phyloP scores from a whole-genome alignment of 2,329 filamentous ascomycete species.

The Microdochium trichocladiopsis region DNA sequence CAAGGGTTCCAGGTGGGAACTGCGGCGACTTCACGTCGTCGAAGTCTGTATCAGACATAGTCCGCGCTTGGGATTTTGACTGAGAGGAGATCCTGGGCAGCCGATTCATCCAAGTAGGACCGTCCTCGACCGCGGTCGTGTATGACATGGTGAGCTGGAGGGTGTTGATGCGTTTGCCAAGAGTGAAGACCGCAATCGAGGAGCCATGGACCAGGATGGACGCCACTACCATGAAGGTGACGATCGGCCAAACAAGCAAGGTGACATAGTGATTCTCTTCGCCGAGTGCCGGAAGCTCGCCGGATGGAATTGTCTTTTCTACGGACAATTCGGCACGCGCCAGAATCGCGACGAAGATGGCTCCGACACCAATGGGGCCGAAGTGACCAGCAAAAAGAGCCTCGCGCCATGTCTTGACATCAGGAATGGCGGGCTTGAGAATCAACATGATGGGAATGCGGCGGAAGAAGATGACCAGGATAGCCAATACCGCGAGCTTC shows the following conservation, averaged over 20 bases:
- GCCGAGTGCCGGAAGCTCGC: constrained; percentile 47
- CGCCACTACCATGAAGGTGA: constrained; percentile 85
- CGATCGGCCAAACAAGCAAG: constrained; percentile 89
- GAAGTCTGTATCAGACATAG: constrained; percentile 71
- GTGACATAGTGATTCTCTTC: constrained; percentile 63
- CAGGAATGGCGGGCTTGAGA: constrained; percentile 87
- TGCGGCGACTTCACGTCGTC: constrained; percentile 54
- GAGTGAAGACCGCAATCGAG: constrained; percentile 95
- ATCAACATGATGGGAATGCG: constrained; percentile 91
- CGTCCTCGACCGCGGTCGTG: constrained; percentile 81
- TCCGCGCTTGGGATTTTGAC: constrained; percentile 76
- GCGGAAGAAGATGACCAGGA: constrained; percentile 91
- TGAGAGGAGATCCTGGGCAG: constrained; percentile 64
- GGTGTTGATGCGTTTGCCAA: constrained; percentile 97
- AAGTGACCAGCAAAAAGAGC: constrained; percentile 96
- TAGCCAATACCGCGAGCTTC: constrained; percentile 86
- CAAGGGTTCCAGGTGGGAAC: constrained; percentile 63
- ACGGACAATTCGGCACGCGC: constrained; percentile 87
- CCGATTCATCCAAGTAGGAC: constrained; percentile 90
- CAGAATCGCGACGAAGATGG: constrained; percentile 90
- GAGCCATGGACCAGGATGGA: constrained; percentile 96
- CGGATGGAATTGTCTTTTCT: constrained; percentile 65
- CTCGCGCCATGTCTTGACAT: constrained; percentile 97
- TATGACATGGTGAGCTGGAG: constrained; percentile 94
- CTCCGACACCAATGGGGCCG: constrained; percentile 93